These are phyloP conservation scores for Thalia dealbata DNA, from an alignment of 176 grass and related monocot species.

Conservation along the genomic window DNA sequence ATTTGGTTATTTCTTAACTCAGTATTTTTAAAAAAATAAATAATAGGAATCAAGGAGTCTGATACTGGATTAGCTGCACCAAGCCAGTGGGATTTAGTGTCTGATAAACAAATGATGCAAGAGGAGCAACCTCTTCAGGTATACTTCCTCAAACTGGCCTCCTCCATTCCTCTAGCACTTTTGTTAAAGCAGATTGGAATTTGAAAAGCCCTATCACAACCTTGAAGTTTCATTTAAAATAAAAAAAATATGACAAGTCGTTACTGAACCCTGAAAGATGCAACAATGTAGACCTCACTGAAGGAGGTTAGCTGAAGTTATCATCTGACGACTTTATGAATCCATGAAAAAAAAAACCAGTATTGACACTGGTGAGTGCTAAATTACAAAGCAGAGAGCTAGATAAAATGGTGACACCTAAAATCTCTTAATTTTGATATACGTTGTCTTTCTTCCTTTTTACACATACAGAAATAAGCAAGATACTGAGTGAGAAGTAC, in stretches of 20 bases:
- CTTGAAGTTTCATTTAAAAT: not conserved
- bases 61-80: constrained; percentile 86
- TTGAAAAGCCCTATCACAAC: not conserved
- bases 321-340: not conserved
- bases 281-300: not conserved
- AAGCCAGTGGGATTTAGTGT: constrained; percentile 91
- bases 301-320: not conserved
- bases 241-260: not conserved
- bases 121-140: constrained; percentile 87
- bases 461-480: no score
- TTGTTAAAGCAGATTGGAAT: no score
- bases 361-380: no score
- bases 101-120: constrained; percentile 97
- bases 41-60: constrained; percentile 83
- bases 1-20: no score
- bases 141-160: not conserved
- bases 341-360: not conserved
- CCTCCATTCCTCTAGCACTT: no score
- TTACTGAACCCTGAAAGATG: not conserved
- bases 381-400: no score
- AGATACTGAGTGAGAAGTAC: no score
- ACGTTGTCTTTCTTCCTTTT: no score
- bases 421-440: no score
- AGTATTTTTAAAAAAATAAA: not conserved
- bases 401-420: no score